Evolutionary conservation across 495 filamentous ascomycete genomes (phyloP), one percentile per base, ranked within the genome.

Genomic region (Wilcoxina mikolae): DNA sequence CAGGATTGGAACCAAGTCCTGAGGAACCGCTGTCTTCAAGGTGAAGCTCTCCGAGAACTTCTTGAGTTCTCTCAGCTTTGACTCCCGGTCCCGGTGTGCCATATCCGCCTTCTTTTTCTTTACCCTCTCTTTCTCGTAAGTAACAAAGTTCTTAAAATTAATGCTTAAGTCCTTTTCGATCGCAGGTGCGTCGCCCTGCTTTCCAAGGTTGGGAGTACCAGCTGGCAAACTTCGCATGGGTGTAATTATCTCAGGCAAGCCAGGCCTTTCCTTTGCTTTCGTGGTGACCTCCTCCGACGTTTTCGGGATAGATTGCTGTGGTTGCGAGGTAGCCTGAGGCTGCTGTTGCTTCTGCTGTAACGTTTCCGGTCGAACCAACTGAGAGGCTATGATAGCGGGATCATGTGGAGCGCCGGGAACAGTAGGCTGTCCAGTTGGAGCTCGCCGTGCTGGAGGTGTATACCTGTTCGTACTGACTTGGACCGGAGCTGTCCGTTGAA

Each of bases 1-100:
- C 41, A 99, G 81, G 57, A 99, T 99, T 2, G 85, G 80, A 22
- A 99, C 85, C 44, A 99, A 69, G 68, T 99, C 91, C 56, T 78
- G 79, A 4, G 91, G 91, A 7, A 99, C 87, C 9, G 87, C 87
- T 1, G 87, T 94, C 10, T 80, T 77, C 1, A 99, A 77, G 68
- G 95, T 95, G 73, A 99, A 99, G 68, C 75, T 91, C 61, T 82
- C 73, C 0, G 93, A 85, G 63, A 99, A 99, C 58, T 87, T 94
- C 76, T 88, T 89, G 54, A 99, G 70, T 64, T 99, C 91, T 55
- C 84, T 89, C 52, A 99, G 67, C 70, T 93, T 95, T 58, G 88
- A 76, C 56, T 84, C 84, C 64, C 93, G 91, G 59, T 95, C 83
- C 50, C 80, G 72, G 11, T 74, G 73, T 4, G 72, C 76, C 47